Conservation (phyloP, 2,329 filamentous ascomycete species). For the Parastagonospora nodorum region DNA sequence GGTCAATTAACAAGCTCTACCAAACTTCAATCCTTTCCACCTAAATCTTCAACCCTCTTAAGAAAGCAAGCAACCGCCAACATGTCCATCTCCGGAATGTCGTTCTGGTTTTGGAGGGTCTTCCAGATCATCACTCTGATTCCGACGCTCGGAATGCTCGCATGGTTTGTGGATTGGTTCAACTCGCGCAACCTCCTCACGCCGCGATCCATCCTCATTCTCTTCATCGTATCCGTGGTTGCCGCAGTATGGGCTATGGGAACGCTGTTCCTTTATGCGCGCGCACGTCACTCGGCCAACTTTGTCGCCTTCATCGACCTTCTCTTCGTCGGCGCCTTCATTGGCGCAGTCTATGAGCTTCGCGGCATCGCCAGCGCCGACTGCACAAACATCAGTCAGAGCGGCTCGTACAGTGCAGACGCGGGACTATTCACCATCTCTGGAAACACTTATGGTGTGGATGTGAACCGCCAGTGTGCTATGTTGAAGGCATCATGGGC, state of each 20-base stretch:
- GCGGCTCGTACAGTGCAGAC: constrained; percentile 58
- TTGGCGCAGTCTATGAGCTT: constrained; percentile 64
- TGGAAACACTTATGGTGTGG: constrained; percentile 56
- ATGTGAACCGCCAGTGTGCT: constrained; percentile 76
- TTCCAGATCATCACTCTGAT: constrained; percentile 66
- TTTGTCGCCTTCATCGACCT: constrained; percentile 68
- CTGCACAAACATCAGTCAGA: constrained; percentile 65
- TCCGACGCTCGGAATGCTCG: constrained; percentile 64
- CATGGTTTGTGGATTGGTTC: constrained; percentile 67
- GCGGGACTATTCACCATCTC: constrained; percentile 67
- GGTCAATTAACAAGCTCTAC: constrained; percentile 11
- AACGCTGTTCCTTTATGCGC: constrained; percentile 64
- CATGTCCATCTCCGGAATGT: constrained; percentile 59
- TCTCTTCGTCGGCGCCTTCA: constrained; percentile 66
- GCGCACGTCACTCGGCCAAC: constrained; percentile 61
- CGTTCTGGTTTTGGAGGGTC: constrained; percentile 67
- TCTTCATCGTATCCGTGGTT: constrained; percentile 68
- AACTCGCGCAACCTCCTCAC: constrained; percentile 62
- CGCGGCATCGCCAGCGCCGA: constrained; percentile 64
- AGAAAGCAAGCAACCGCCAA: constrained; percentile 16
- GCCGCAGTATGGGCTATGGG: constrained; percentile 65
- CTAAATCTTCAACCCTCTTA: constrained; percentile 4
- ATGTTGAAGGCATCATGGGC: constrained; percentile 94
- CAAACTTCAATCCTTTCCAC: constrained; percentile 5
- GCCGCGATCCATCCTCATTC: constrained; percentile 63